Percentiles rank a stretch among this genome's conserved stretches.
Evolutionary conservation across 495 filamentous ascomycete species (phyloP).

Genomic region (Talaromyces proteolyticus): DNA sequence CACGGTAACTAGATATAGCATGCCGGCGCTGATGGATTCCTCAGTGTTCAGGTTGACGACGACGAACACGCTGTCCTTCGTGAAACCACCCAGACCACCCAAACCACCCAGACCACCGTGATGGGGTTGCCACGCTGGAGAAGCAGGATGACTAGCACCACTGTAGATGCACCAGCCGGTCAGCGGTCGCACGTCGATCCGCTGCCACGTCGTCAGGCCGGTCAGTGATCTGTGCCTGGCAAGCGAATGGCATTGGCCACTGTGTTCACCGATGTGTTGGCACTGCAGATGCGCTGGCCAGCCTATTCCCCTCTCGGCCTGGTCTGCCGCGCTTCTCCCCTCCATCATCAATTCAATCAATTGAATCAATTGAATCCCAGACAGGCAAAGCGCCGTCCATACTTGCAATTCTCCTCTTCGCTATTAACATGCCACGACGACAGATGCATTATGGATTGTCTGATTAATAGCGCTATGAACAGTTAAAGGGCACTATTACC

Average conservation of each 20-base stretch:
- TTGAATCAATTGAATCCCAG: too few species aligned
- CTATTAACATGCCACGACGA: background rate
- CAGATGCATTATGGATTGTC: background rate
- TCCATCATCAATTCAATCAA: too few species aligned
- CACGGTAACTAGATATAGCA: background rate
- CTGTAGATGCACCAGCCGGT: too few species aligned
- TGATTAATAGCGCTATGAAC: background rate
- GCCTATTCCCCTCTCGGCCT: background rate
- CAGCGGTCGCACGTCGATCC: too few species aligned
- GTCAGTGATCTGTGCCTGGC: background rate
- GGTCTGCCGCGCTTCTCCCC: background rate
- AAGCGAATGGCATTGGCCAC: too few species aligned
- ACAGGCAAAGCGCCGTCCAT: too few species aligned
- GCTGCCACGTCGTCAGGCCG: background rate
- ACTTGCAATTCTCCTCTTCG: too few species aligned
- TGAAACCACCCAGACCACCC: too few species aligned
- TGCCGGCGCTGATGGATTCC: background rate
- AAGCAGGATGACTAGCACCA: background rate
- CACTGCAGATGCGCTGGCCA: background rate
- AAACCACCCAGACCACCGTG: too few species aligned
- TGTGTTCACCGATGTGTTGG: background rate
- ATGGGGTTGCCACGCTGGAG: background rate
- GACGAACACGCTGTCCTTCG: background rate
- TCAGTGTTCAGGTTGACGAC: background rate
- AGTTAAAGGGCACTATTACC: background rate